Conservation (phyloP, 2,329 filamentous ascomycete species). For the Nannizziopsis arthrosporioides region DNA sequence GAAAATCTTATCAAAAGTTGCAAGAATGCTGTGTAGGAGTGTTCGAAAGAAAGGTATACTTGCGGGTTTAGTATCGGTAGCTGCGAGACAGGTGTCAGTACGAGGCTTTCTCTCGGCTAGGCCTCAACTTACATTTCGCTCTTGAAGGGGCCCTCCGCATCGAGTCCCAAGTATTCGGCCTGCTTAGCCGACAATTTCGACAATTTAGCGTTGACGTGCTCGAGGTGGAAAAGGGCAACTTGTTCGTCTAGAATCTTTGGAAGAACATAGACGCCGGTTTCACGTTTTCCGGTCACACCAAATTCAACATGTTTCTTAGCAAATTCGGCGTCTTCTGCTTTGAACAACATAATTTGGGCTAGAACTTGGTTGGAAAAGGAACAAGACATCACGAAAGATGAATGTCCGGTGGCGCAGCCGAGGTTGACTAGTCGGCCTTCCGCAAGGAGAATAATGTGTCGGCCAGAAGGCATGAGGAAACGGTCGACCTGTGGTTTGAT, state of each 20-base stretch:
- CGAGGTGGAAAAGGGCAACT: conserved; percentile 86
- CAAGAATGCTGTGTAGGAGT: no score
- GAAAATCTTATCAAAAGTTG: conserved; percentile 29
- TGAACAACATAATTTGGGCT: conserved; percentile 96
- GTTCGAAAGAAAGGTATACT: not conserved
- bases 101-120: not conserved
- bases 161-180: conserved; percentile 87
- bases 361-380: conserved; percentile 99
- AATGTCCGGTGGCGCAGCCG: conserved; percentile 97
- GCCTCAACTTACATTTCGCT: conserved; percentile 57
- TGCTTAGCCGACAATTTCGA: conserved; percentile 73
- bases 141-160: conserved; percentile 88
- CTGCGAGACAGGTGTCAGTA: conserved; percentile 23
- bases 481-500: conserved; percentile 99
- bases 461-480: conserved; percentile 84
- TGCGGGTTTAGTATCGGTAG: conserved; percentile 55
- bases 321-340: conserved; percentile 77
- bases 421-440: conserved; percentile 99
- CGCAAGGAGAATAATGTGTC: conserved; percentile 95
- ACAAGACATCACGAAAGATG: conserved; percentile 99
- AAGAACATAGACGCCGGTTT: conserved; percentile 85
- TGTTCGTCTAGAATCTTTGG: conserved; percentile 99
- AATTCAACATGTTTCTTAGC: conserved; percentile 94
- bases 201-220: conserved; percentile 89
- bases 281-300: conserved; percentile 80